These are phyloP conservation scores for Pseudocercospora cruenta DNA, from an alignment of 2,329 filamentous ascomycete species.

Conservation along the genomic window DNA sequence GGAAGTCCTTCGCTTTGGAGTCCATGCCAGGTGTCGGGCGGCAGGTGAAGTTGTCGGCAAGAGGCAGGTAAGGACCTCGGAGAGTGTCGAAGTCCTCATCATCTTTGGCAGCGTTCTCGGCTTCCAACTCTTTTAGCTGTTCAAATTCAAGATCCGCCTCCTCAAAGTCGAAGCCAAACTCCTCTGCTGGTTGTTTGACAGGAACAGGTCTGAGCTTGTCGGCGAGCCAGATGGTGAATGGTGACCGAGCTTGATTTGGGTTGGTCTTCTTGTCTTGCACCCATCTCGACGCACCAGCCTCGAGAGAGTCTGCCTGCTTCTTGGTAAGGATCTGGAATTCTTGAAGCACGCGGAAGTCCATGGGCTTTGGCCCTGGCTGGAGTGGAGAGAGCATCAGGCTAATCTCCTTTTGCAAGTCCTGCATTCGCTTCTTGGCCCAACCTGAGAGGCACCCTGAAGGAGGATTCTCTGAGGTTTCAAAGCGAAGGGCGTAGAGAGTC, in stretches of 20 bases:
- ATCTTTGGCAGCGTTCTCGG: slow-evolving; percentile 55
- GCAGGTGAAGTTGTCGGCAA: slow-evolving; percentile 47
- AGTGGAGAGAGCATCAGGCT: slow-evolving; percentile 50
- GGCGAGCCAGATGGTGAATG: slow-evolving; percentile 62
- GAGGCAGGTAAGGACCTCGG: slow-evolving; percentile 33
- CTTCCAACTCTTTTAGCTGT: slow-evolving; percentile 63
- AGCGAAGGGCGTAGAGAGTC: slow-evolving; percentile 67
- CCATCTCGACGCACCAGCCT: slow-evolving; percentile 49
- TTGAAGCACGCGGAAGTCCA: slow-evolving; percentile 60
- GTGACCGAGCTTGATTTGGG: slow-evolving; percentile 28
- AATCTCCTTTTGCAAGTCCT: slow-evolving; percentile 48
- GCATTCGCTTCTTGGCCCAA: slow-evolving; percentile 48
- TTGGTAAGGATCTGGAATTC: slow-evolving; percentile 62
- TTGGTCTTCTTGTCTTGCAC: slow-evolving; percentile 33
- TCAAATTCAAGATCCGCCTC: slow-evolving; percentile 66
- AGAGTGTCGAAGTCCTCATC: slow-evolving; percentile 46
- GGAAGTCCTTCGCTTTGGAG: slow-evolving; percentile 41
- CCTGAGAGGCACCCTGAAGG: slow-evolving; percentile 47
- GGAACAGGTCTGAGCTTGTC: slow-evolving; percentile 53
- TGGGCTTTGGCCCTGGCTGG: slow-evolving; percentile 44
- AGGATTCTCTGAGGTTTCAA: slow-evolving; percentile 36
- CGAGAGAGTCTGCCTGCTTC: slow-evolving; percentile 66
- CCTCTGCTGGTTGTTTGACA: slow-evolving; percentile 50
- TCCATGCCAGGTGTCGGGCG: slow-evolving; percentile 35
- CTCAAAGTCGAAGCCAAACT: slow-evolving; percentile 59